Evolutionary conservation across 2,329 filamentous ascomycete species (phyloP), one percentile per base, ranked within the genome.

Genomic region (Canariomyces notabilis): DNA sequence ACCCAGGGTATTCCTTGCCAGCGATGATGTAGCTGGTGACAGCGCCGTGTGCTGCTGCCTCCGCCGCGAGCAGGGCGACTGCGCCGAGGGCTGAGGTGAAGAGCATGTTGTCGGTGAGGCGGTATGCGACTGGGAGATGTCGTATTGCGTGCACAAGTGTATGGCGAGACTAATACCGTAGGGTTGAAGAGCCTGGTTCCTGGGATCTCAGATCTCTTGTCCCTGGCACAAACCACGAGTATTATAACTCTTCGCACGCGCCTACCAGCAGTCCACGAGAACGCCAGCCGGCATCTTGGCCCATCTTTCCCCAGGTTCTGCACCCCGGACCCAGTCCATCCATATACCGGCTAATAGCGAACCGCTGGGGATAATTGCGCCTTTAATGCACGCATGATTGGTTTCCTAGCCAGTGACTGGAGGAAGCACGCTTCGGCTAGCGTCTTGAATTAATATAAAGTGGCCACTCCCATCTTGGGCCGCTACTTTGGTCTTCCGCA

Each of bases 41-140:
- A 29, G 60, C 64, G 11, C 60, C 64, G 52, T 73, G 62, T 50
- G 64, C 62, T 21, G 62, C 54, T 26, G 54, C 59, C 23, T 61
- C 52, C 9, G 57, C 57, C 29, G 57, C 55, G 22, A 64, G 53
- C 23, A 66, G 53, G 37, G 54, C 57, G 34, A 59, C 54, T 20
- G 63, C 58, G 32, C 64, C 57, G 48, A 69, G 51, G 42, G 64
- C 22, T 12, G 37, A 26, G 9, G 47, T 46, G 46, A 50, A 49
- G 19, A 53, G 21, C 50, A 53, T 60, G 65, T 41, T 51, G 48
- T 18, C 21, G 19, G 14, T 29, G 14, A 12, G 26, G 26, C 14
- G 14, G 26, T 12, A 29, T n/a, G 14, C 26, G 26, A 29, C 26
- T 11, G 26, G 26, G 26, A 12, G 26, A 29, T 29, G 26, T 29